A percentile compares a stretch with the other conserved stretches of the same genome.
Conservation (phyloP, 1,284 basidiomycete species). For the Coriolopsis trogii region DNA sequence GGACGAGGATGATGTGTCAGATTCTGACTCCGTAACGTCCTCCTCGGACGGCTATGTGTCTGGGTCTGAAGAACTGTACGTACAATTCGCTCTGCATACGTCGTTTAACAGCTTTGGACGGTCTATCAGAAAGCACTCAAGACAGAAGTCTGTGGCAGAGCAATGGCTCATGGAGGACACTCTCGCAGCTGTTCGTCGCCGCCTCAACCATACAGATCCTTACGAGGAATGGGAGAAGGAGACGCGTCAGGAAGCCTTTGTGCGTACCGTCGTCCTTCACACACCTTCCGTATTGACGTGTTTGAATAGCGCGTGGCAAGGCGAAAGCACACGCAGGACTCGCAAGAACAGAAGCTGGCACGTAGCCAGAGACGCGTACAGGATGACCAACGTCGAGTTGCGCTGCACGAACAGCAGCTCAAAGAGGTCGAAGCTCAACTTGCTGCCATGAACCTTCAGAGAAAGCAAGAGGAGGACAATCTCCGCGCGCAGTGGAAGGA, state of each 20-base stretch:
- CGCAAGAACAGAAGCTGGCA: constrained; percentile 41
- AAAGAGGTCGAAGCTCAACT: constrained; percentile 51
- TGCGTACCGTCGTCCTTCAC: constrained; percentile 41
- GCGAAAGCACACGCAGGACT: constrained; percentile 48
- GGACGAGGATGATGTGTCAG: constrained; percentile 43
- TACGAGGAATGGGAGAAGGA: constrained; percentile 80
- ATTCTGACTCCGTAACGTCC: constrained; percentile 43
- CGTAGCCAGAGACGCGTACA: constrained; percentile 41
- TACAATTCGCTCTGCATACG: constrained; percentile 8
- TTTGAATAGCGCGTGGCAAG: constrained; percentile 58
- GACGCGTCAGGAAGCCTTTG: constrained; percentile 69
- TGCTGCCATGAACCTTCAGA: constrained; percentile 43
- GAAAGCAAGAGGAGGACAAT: constrained; percentile 48
- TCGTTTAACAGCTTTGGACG: neutral
- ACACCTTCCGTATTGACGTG: neutral
- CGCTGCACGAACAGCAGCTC: constrained; percentile 48
- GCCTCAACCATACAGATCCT: constrained; percentile 67
- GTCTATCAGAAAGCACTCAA: constrained; percentile 12
- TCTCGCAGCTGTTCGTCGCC: constrained; percentile 67
- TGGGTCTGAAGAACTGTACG: constrained; percentile 45
- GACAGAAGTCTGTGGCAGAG: constrained; percentile 43
- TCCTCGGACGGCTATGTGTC: constrained; percentile 42
- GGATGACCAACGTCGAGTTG: constrained; percentile 42
- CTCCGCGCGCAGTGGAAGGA: constrained; percentile 51
- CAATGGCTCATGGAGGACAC: constrained; percentile 63